Conservation (phyloP, 2,329 filamentous ascomycete species). For the Aureobasidium subglaciale region DNA sequence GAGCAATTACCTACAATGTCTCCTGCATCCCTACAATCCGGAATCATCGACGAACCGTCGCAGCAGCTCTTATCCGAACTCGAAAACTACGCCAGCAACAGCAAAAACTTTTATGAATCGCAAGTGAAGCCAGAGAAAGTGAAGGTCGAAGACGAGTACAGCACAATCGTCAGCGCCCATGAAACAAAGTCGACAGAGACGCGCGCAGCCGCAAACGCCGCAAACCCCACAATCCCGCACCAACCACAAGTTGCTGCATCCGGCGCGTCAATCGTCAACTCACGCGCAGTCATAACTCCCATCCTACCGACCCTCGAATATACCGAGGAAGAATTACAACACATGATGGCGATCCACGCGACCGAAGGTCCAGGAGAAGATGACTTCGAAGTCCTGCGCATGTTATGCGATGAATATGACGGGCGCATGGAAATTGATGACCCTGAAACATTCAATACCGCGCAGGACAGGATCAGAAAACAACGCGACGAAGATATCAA, state of each 20-base stretch:
- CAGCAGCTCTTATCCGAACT: neutral
- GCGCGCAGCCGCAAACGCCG: neutral
- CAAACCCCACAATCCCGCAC: too few relatives aligned
- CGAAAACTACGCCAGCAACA: neutral
- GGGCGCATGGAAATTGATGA: neutral
- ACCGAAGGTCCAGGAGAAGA: neutral
- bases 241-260: too few relatives aligned
- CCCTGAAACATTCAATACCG: too few relatives aligned
- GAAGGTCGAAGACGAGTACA: neutral
- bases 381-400: neutral
- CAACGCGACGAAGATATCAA: neutral
- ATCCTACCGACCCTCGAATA: neutral
- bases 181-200: neutral
- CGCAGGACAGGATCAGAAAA: neutral
- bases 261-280: too few relatives aligned
- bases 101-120: neutral
- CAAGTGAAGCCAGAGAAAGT: neutral
- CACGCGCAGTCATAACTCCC: neutral
- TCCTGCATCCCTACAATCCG: neutral
- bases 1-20: neutral
- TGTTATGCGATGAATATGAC: neutral
- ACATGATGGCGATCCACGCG: slow-evolving; percentile 5
- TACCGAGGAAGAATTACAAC: neutral
- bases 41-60: neutral
- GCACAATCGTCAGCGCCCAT: neutral